phyloP scores from a whole-genome alignment of 2,329 filamentous ascomycete species.

The Fonsecaea monophora region DNA sequence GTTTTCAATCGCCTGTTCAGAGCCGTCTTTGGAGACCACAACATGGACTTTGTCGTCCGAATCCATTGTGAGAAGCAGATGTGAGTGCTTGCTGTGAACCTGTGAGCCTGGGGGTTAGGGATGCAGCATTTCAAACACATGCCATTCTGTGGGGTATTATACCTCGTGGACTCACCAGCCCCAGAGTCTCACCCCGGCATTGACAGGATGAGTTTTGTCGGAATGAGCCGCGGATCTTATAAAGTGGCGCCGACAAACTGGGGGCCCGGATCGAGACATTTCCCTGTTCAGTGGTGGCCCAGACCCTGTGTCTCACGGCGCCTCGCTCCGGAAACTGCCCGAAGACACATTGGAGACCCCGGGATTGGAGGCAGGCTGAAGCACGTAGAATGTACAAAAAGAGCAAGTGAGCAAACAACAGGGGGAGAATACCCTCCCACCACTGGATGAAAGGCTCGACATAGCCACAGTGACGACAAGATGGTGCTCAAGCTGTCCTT shows the following conservation, averaged over 20 bases:
- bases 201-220: not conserved
- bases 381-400: not conserved
- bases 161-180: constrained; percentile 8
- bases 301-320: not conserved
- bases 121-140: constrained; percentile 1
- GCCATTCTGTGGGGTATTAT: constrained; percentile 20
- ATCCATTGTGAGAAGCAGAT: not conserved
- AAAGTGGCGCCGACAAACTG: not conserved
- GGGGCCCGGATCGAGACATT: not conserved
- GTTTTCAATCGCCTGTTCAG: constrained; percentile 3
- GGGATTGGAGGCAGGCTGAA: not conserved
- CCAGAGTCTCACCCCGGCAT: constrained; percentile 10
- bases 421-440: not conserved
- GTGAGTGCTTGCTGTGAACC: not conserved
- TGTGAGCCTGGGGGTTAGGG: not conserved
- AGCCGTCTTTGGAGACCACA: not conserved
- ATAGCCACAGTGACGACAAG: not conserved
- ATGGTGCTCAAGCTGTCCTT: constrained; percentile 37
- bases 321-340: not conserved
- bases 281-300: not conserved
- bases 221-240: constrained; percentile 4
- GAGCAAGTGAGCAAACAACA: not conserved
- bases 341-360: not conserved
- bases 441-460: not conserved
- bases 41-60: not conserved